Evolutionary conservation across 1,284 basidiomycete genomes (phyloP).

Genomic region (Fomitopsis pinicola): DNA sequence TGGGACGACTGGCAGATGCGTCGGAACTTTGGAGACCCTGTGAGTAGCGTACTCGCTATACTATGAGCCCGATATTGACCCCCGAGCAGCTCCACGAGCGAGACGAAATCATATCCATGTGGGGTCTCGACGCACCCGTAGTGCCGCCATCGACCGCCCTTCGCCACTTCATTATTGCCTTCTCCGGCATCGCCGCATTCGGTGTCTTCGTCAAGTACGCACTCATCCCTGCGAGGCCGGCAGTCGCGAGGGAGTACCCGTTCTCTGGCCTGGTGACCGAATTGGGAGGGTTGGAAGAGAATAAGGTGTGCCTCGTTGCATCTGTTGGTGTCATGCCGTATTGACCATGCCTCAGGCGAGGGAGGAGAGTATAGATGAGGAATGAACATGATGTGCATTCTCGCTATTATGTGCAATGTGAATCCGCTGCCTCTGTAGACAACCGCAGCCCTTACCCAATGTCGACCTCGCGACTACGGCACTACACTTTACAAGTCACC

Average conservation of each 20-base stretch:
- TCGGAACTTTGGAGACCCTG: constrained; percentile 82
- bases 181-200: constrained; percentile 54
- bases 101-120: constrained; percentile 84
- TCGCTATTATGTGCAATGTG: neutral
- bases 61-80: constrained; percentile 11
- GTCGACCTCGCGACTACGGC: too few species aligned
- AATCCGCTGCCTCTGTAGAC: neutral
- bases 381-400: constrained; percentile 8
- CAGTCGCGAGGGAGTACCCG: constrained; percentile 67
- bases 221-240: constrained; percentile 54
- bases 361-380: constrained; percentile 20
- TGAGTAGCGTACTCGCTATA: constrained; percentile 32
- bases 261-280: constrained; percentile 68
- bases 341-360: constrained; percentile 12
- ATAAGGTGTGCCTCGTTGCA: constrained; percentile 49
- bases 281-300: constrained; percentile 69
- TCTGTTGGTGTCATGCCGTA: neutral
- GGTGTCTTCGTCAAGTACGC: constrained; percentile 51
- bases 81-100: constrained; percentile 69
- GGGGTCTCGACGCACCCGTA: constrained; percentile 76
- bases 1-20: constrained; percentile 85
- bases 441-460: neutral
- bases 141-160: constrained; percentile 55
- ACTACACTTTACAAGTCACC: too few species aligned
- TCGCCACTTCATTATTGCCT: constrained; percentile 59